Percentiles rank a stretch among this genome's conserved stretches.
Evolutionary conservation across 768 basidiomycete genomes (phyloP).

Genomic region (Dioszegia aurantiaca): DNA sequence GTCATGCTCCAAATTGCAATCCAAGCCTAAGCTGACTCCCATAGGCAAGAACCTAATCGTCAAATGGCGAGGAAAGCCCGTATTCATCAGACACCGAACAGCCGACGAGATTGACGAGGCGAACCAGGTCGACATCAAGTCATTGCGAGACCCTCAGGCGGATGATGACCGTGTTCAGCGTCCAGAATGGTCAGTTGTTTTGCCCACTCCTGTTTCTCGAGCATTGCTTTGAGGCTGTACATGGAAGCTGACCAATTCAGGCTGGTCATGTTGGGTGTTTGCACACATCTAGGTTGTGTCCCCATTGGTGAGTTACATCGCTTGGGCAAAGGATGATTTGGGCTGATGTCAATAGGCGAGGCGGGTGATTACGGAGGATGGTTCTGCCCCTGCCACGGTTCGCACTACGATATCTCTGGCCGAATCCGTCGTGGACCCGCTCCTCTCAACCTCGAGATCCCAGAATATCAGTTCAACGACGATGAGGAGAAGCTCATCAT

Average conservation of each 20-base stretch:
- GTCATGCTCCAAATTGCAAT: no score
- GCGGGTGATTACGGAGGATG: slow-evolving; percentile 97
- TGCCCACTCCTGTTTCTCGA: neutral
- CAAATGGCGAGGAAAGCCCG: slow-evolving; percentile 99
- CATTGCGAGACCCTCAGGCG: slow-evolving; percentile 82
- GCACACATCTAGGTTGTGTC: slow-evolving; percentile 95
- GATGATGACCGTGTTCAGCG: slow-evolving; percentile 86
- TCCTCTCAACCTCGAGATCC: slow-evolving; percentile 93
- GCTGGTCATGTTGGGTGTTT: slow-evolving; percentile 57
- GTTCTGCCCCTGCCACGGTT: slow-evolving; percentile 99
- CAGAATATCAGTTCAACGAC: slow-evolving; percentile 81
- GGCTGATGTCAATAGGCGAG: slow-evolving; percentile 54
- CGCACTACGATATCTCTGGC: slow-evolving; percentile 90
- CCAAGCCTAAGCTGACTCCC: neutral
- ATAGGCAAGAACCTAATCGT: slow-evolving; percentile 49
- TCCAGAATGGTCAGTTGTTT: slow-evolving; percentile 90
- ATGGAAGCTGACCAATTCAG: slow-evolving; percentile 25
- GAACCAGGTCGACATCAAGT: slow-evolving; percentile 75
- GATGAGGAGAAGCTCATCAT: slow-evolving; percentile 80
- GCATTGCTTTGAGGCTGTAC: neutral
- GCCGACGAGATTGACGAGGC: slow-evolving; percentile 88
- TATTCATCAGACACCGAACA: slow-evolving; percentile 97
- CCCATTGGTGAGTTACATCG: slow-evolving; percentile 69
- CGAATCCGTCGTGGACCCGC: slow-evolving; percentile 95
- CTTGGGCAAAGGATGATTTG: neutral